Evolutionary conservation across 2,329 filamentous ascomycete species (phyloP), one percentile per base, ranked within the genome.

Genomic region (Pestalotiopsis sp.): DNA sequence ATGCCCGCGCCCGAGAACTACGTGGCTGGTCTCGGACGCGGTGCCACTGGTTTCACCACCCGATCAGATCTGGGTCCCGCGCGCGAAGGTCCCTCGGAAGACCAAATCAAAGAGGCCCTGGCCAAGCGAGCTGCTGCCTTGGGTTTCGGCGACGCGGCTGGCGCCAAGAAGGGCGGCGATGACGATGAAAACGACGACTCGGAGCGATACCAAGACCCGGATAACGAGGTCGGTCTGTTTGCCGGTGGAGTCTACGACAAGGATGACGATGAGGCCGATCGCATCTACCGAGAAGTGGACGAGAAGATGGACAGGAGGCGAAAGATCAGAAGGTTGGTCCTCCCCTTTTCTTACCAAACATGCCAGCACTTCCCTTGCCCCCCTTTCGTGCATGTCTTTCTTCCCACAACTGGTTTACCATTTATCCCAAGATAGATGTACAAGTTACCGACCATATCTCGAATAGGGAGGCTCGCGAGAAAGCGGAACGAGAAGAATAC

Each of bases 31-130:
- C 91, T 99, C 72, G 96, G 96, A 82, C 93, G 97, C 87, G 96
- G 96, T 83, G 97, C 97, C 25, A 99, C 96, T 7, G 96, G 97
- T 70, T 99, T 99, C 84, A 98, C 96, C 17, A 99, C 96, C 56
- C 91, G 97, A 76, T 98, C 95, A 68, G 96, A 99, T 87, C 86
- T 99, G 69, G 96, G 97, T 69, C 96, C 97, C 65, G 95, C 95
- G 69, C 90, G 95, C 76, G 95, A 98, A 84, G 96, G 96, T 17
- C 96, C 96, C 63, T 97, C 93, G 70, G 95, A 98, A 76, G 96
- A 99, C 79, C 95, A 98, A 83, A 98, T 99, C 83, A 98, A 98
- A 81, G 96, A 97, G 81, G 95, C 94, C 71, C 92, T 99, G 74
- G 95, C 95, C 63, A 98, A 98, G 82, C 91, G 97, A 75, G 95